Evolutionary conservation across 1,284 basidiomycete genomes (phyloP).

Genomic region (Ganoderma meredithae): DNA sequence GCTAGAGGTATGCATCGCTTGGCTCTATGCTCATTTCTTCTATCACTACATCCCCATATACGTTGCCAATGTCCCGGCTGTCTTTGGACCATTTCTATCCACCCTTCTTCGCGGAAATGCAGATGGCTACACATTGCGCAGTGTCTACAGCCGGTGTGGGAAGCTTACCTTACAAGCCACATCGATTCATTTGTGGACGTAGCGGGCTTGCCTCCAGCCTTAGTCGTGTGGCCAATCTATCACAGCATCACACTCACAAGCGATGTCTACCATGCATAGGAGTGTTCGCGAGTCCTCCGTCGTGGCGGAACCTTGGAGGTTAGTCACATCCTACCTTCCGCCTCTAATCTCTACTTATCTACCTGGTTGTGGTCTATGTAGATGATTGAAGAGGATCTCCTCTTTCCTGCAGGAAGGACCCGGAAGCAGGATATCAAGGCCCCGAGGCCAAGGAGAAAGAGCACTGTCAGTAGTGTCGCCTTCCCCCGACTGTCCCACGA

Average conservation of each 20-base stretch:
- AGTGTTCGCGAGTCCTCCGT: conserved; percentile 68
- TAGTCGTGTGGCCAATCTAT: background rate
- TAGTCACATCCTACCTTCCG: background rate
- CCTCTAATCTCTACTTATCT: too few relatives aligned
- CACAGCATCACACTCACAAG: background rate
- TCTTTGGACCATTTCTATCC: background rate
- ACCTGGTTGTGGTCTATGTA: conserved; percentile 36
- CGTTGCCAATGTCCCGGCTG: background rate
- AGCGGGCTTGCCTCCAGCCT: background rate
- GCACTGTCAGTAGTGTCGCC: conserved; percentile 1
- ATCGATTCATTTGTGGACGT: background rate
- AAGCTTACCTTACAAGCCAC: background rate
- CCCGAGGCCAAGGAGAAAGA: background rate
- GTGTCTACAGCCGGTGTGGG: background rate
- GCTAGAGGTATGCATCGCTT: conserved; percentile 40
- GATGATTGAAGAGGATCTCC: conserved; percentile 76
- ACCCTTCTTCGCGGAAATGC: background rate
- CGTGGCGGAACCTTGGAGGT: conserved; percentile 73
- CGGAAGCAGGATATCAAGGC: conserved; percentile 16
- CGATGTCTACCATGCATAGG: conserved; percentile 47
- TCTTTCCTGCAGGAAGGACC: conserved; percentile 61
- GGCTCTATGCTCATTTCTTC: background rate
- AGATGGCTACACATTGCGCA: background rate
- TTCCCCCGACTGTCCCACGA: conserved; percentile 16
- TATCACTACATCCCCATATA: background rate